Conservation (phyloP, 148 eudicot genomes). For the Heliamphora exappendiculata region DNA sequence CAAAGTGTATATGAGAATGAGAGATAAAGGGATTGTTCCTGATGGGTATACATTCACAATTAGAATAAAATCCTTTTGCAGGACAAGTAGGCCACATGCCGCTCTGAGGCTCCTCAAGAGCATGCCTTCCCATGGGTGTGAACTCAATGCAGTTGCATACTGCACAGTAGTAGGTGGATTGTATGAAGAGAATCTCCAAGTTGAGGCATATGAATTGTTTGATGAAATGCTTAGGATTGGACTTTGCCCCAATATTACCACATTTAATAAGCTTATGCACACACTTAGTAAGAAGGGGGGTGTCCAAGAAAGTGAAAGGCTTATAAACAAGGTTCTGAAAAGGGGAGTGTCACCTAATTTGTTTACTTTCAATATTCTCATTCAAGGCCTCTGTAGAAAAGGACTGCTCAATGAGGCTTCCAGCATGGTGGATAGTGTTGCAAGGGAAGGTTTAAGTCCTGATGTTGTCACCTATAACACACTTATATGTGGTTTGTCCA, state of each 20-base stretch:
- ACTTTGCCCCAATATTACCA: conserved; percentile 50
- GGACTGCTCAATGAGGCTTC: conserved; percentile 57
- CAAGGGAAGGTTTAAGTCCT: conserved; percentile 50
- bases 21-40: conserved; percentile 55
- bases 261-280: conserved; percentile 84
- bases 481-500: conserved; percentile 75
- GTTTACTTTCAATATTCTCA: conserved; percentile 71
- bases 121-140: conserved; percentile 66
- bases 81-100: conserved; percentile 58
- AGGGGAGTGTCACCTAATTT: conserved; percentile 81
- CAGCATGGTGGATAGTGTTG: conserved; percentile 39
- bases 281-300: conserved; percentile 59
- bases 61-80: conserved; percentile 89
- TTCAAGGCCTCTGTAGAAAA: conserved; percentile 74
- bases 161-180: conserved; percentile 79
- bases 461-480: conserved; percentile 86
- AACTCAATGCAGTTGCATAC: conserved; percentile 72
- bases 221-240: conserved; percentile 73
- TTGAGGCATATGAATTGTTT: conserved; percentile 67
- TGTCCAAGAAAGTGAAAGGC: conserved; percentile 57
- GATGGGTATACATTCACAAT: conserved; percentile 80
- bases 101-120: conserved; percentile 76
- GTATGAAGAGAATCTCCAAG: conserved; percentile 42
- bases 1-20: conserved; percentile 84
- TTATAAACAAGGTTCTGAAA: conserved; percentile 69